Conservation (phyloP, 108 stramenopile species). For the Schizochytrium sp. region DNA sequence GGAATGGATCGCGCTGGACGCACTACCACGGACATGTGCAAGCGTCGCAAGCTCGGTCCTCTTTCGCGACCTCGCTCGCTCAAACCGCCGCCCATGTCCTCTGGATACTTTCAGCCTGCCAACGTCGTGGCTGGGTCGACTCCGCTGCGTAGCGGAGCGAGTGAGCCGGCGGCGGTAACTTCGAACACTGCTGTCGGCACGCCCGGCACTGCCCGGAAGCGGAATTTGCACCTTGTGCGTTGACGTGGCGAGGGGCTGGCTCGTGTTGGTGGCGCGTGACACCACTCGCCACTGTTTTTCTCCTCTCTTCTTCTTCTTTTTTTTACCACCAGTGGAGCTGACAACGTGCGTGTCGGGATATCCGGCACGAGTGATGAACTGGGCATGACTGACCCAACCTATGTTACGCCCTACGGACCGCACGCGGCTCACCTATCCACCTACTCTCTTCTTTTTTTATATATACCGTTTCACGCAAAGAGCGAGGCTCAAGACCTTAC, state of each 20-base stretch:
- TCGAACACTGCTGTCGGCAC: no score
- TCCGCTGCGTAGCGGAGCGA: no score
- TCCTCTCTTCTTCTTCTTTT: not conserved
- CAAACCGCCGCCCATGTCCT: not conserved
- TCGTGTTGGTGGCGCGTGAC: not conserved
- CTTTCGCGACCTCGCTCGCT: not conserved
- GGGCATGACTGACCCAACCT: not conserved
- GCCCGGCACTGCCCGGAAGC: not conserved
- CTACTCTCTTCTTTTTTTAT: not conserved
- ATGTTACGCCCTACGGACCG: not conserved
- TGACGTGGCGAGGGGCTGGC: not conserved
- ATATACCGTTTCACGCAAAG: not conserved
- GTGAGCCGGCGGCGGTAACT: no score
- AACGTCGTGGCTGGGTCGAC: no score
- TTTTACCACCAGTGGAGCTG: not conserved
- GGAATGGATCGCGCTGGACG: no score
- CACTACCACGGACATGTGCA: not conserved
- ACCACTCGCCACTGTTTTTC: not conserved
- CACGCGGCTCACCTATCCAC: not conserved
- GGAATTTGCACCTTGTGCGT: not conserved
- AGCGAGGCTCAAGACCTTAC: no score
- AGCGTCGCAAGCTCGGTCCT: not conserved
- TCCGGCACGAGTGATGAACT: not conserved
- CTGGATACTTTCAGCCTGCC: not conserved
- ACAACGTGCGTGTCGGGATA: not conserved